Evolutionary conservation across 257 asterid species (phyloP), one percentile per base, ranked within the genome.

Genomic region (Lycium barbarum): DNA sequence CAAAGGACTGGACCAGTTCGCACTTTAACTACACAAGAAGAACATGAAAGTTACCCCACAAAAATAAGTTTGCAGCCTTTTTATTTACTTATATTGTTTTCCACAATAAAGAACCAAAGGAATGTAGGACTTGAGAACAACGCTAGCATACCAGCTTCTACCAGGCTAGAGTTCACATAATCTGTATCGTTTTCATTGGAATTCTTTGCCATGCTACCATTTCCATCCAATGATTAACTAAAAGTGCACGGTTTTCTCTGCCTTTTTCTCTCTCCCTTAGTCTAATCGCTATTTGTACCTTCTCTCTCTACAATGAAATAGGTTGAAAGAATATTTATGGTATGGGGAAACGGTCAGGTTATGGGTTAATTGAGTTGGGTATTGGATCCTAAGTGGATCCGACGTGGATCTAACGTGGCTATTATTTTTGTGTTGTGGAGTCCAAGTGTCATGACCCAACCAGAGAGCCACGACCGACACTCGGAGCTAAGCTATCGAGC

Each of bases 211-310:
- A 80, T 93, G 91, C 97, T 94, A 17, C 96, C 97, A 88, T 93
- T 93, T 66, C 93, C 99, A 83, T 94, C 89, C 22, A 98, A 94
- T 12, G 99, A 92, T 2, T 98, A 95, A 85, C 97, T 95, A 92
- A 93, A 93, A 85, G 92, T 93, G 85, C 94, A 83, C 33, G 33
- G 33, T 0, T 26, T 26, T 26, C 33, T 26, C 33, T 26, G 33
- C 33, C 33, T 26, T 26, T 26, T 26, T 26, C 33, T 26, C 33
- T 26, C 33, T 26, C 33, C 33, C 33, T 1, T 26, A 26, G 33
- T 26, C 33, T 26, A 26, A 26, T 26, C 33, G 33, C 33, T 26
- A 26, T 26, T 26, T 26, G 33, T 26, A 26, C 33, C 33, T 1
- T 26, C 33, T 26, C 33, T 26, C 33, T 26, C 33, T 26, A 26